phyloP scores from a whole-genome alignment of 163 green algal genomes.

The Volvox carteri region DNA sequence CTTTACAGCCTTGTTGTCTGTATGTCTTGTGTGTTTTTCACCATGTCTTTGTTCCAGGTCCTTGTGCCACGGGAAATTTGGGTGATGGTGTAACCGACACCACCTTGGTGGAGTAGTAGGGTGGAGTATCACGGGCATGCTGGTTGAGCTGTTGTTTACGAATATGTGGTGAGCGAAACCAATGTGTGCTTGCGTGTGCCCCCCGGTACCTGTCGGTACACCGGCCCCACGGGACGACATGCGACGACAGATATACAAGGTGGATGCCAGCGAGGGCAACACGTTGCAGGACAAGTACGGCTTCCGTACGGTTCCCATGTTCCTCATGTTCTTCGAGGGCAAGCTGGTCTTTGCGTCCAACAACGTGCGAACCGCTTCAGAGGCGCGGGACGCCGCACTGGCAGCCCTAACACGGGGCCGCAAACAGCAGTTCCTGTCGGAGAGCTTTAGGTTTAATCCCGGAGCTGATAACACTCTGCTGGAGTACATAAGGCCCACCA shows the following conservation, averaged over 20 bases:
- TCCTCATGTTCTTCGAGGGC: conserved; percentile 69
- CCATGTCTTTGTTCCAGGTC: no score
- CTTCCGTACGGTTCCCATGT: conserved; percentile 66
- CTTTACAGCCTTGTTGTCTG: no score
- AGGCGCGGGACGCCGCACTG: conserved; percentile 47
- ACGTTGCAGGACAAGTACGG: conserved; percentile 64
- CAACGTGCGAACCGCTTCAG: conserved; percentile 48
- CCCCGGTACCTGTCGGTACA: no score
- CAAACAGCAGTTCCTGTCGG: conserved; percentile 56
- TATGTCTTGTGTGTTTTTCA: no score
- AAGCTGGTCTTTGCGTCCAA: conserved; percentile 64
- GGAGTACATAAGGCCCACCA: conserved; percentile 59
- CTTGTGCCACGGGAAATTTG: no score
- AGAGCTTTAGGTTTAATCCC: conserved; percentile 44
- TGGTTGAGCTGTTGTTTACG: no score
- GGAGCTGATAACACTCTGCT: conserved; percentile 61
- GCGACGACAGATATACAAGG: conserved; percentile 71
- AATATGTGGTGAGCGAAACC: no score
- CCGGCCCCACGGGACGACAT: no score
- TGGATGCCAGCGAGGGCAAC: conserved; percentile 68
- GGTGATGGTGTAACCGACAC: no score
- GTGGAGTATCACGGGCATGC: no score
- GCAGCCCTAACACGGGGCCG: conserved; percentile 57
- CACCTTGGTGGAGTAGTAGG: no score
- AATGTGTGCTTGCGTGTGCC: no score